These are phyloP conservation scores for Rhizodiscina lignyota DNA, from an alignment of 495 filamentous ascomycete genomes.

Conservation along the genomic window DNA sequence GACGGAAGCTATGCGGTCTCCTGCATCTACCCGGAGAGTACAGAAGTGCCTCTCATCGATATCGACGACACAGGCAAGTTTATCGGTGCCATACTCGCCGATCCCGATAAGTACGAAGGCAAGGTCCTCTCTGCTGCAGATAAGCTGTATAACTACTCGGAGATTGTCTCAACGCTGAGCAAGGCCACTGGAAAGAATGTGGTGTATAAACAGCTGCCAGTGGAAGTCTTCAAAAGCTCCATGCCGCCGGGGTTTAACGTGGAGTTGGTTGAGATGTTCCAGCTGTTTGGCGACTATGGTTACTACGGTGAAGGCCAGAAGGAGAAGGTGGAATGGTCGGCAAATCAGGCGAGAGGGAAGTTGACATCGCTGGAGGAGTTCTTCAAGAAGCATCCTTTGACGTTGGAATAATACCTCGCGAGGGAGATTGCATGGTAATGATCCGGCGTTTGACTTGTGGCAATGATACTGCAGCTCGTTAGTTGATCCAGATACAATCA, in stretches of 20 bases:
- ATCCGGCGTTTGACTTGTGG: no score
- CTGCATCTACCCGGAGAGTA: neutral
- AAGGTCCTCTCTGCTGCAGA: neutral
- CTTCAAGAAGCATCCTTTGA: conserved; percentile 1
- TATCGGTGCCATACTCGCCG: neutral
- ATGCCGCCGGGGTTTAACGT: no score
- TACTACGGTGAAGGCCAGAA: conserved; percentile 1
- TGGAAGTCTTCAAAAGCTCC: no score
- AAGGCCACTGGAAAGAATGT: neutral
- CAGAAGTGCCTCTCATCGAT: conserved; percentile 3
- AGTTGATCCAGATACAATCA: no score
- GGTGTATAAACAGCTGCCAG: no score
- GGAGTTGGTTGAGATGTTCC: no score
- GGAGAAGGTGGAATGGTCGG: conserved; percentile 1
- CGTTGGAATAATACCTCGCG: no score
- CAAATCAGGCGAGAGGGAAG: neutral
- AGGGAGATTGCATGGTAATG: no score
- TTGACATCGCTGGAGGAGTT: neutral
- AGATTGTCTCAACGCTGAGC: neutral
- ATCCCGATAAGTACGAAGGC: conserved; percentile 2
- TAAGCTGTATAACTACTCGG: neutral
- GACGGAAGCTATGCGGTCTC: neutral
- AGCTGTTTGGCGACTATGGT: neutral
- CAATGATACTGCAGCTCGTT: no score
- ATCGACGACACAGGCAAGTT: conserved; percentile 4